A percentile compares a stretch with the other conserved stretches of the same genome.
phyloP scores from a whole-genome alignment of 1,284 basidiomycete genomes.

The Rhodotorula sp. region DNA sequence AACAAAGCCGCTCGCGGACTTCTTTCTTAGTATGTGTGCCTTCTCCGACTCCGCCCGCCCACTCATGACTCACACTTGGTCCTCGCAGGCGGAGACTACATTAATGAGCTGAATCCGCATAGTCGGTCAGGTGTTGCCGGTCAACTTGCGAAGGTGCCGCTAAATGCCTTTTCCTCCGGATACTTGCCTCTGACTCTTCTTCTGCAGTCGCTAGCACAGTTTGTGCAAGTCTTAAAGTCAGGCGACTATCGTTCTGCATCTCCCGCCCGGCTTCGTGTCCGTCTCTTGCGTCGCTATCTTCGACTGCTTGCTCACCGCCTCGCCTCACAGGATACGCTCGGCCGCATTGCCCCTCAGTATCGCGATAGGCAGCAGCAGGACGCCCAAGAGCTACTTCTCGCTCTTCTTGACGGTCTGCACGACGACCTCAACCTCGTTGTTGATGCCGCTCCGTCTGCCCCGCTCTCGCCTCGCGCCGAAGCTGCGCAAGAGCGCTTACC shows the following conservation, averaged over 20 bases:
- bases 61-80: neutral
- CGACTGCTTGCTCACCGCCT: neutral
- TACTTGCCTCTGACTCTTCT: constrained; percentile 63
- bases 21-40: constrained; percentile 70
- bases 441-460: constrained; percentile 61
- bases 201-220: constrained; percentile 58
- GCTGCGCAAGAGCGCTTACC: constrained; percentile 80
- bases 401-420: constrained; percentile 90
- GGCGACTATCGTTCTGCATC: neutral
- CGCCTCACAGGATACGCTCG: constrained; percentile 65
- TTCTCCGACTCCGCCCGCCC: neutral
- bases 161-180: constrained; percentile 75
- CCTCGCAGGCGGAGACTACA: constrained; percentile 75
- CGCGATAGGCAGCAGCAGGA: constrained; percentile 91
- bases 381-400: constrained; percentile 94
- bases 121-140: constrained; percentile 90
- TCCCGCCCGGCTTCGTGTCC: constrained; percentile 8
- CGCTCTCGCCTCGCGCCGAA: constrained; percentile 68
- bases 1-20: constrained; percentile 81
- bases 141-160: constrained; percentile 75
- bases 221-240: neutral
- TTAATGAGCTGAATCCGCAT: constrained; percentile 76
- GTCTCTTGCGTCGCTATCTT: neutral
- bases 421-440: constrained; percentile 91
- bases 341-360: constrained; percentile 77